Evolutionary conservation across 2,329 filamentous ascomycete genomes (phyloP), one percentile per base, ranked within the genome.

Genomic region (Colletotrichum somersetense): DNA sequence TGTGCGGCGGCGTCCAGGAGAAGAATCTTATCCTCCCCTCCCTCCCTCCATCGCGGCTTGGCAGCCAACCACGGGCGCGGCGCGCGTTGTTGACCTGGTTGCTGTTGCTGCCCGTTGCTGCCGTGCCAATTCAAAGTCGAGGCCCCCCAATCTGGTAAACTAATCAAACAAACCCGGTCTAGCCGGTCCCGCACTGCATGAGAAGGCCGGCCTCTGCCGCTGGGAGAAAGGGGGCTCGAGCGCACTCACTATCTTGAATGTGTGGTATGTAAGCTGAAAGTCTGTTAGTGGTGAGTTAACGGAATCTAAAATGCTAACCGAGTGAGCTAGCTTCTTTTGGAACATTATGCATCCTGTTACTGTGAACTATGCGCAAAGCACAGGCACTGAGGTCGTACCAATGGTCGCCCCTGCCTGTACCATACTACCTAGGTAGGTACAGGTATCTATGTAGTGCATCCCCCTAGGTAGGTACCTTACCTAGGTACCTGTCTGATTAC

Each of bases 111-210:
- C 40, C 40, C 40, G 40, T 56, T 57, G 48, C 67, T 71, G 56
- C 62, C 30, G 48, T 50, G 48, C 66, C 50, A 71, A 66, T 71
- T 71, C 62, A 48, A 66, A 46, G 38, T 16, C 48, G 40, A 33
- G 23, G n/a, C 48, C 61, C 38, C 66, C 40, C 26, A 53, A 71
- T 71, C 26, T 38, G 70, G 70, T 55, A 72, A 62, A 61, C 67
- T 48, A 71, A 71, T 73, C 62, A 67, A 73, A 71, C 35, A 40
- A 46, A 50, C 44, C 46, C 42, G 64, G 55, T 42, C 52, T 55
- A 40, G 30, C 44, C 46, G 59, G 26, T 42, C 48, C 40, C 38
- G 55, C 30, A 42, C 38, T 16, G 62, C 62, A 52, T 66, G 53
- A 53, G 62, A 48, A 58, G 23, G 23, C 44, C 66, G 66, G 40